These are phyloP conservation scores for Gossypium schwendimanii DNA, from an alignment of 441 rosid genomes.

Conservation along the genomic window DNA sequence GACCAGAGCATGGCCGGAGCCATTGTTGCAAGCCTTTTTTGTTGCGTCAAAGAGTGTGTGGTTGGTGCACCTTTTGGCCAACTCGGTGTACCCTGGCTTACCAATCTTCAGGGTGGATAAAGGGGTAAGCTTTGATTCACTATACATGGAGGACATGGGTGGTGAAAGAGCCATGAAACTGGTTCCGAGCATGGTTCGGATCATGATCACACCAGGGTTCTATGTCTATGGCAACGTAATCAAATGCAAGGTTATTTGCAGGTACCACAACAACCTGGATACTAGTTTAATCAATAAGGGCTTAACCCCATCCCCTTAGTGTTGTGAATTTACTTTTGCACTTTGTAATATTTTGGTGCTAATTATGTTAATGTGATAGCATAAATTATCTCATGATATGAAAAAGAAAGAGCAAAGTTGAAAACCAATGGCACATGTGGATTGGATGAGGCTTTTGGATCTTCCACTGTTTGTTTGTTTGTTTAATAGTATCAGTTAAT, in stretches of 20 bases:
- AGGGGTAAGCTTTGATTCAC: conserved; percentile 49
- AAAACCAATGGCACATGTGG: background rate
- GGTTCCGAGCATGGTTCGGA: conserved; percentile 48
- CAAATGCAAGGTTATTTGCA: conserved; percentile 84
- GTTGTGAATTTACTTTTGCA: background rate
- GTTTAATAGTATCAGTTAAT: background rate
- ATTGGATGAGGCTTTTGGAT: conserved; percentile 17
- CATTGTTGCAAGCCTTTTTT: conserved; percentile 71
- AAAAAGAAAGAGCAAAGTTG: conserved; percentile 3
- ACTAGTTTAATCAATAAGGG: conserved; percentile 19
- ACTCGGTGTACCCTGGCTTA: conserved; percentile 71
- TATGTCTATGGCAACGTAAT: conserved; percentile 72
- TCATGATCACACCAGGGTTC: conserved; percentile 94
- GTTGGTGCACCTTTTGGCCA: conserved; percentile 83
- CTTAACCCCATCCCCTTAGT: conserved; percentile 28
- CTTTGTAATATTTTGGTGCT: conserved; percentile 1
- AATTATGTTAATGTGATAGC: background rate
- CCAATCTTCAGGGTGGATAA: conserved; percentile 70
- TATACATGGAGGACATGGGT: conserved; percentile 87
- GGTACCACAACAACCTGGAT: conserved; percentile 35
- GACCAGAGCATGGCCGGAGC: conserved; percentile 94
- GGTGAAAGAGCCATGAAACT: conserved; percentile 53
- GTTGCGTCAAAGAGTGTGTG: conserved; percentile 79
- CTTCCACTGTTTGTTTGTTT: conserved; percentile 1
- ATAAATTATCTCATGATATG: conserved; percentile 15